Base-by-base conservation (phyloP, 2,329 filamentous ascomycete genomes). In the Arthrocladium fulminans region DNA sequence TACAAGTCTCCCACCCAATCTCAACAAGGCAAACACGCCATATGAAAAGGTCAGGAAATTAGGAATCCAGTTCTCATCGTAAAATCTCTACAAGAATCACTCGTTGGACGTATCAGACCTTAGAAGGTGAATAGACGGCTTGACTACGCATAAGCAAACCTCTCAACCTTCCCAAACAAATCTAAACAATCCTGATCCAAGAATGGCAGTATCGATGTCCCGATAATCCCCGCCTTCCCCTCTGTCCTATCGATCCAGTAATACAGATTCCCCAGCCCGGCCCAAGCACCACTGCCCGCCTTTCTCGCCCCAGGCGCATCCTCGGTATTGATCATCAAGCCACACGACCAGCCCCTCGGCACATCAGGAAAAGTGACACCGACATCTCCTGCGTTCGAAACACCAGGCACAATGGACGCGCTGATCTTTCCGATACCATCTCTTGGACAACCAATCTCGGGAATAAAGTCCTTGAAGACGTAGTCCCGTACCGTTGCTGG, bases 231-330 rank as follows among this genome's bases (percentile, higher is more conserved):
- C 1, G 51, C 50, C 5, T 51, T 42, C 4, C 44, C 49, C 8
- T 30, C 23, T n/a, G 12, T 30, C 1, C 49, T 48, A 42, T 57
- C 55, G 22, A 57, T 45, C 54, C 54, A 56, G 43, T 53, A 57
- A 41, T 53, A 57, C 42, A 53, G 20, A 34, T 57, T 56, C 22
- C 51, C 54, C 24, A 57, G 42, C 2, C 55, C 55, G 6, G 52
- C 50, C 55, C 55, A 57, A 2, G 41, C 46, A 17, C 55, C 55
- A 20, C 50, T 53, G 17, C 49, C 48, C 9, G 25, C 30, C 38
- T 52, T 56, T 3, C 55, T 46, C 3, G 50, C 52, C 13, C 42
- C 37, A 4, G 54, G 52, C 10, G 54, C 25, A 30, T 56, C 54
- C 25, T 51, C 49, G 27, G 38, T 48, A 48, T 57, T 57, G 17